These are phyloP conservation scores for Aspergillus sclerotiicarbonarius DNA, from an alignment of 495 filamentous ascomycete genomes.

Conservation along the genomic window DNA sequence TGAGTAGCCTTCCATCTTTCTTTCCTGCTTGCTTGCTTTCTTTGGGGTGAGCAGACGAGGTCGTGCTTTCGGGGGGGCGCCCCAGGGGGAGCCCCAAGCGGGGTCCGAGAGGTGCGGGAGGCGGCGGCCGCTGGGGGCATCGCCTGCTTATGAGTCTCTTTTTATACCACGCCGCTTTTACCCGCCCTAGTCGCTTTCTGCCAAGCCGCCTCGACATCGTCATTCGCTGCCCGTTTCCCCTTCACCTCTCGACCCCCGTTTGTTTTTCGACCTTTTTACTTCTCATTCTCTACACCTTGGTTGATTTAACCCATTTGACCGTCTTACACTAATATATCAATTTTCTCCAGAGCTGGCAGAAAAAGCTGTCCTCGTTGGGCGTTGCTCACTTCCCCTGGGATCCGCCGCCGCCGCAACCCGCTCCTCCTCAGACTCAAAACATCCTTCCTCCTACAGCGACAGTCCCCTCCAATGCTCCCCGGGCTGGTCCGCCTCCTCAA, in stretches of 20 bases:
- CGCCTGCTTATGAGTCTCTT: conserved; percentile 40
- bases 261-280: neutral
- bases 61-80: conserved; percentile 2
- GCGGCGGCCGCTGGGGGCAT: conserved; percentile 37
- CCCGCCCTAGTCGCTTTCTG: conserved; percentile 29
- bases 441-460: conserved; percentile 46
- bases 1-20: conserved; percentile 46
- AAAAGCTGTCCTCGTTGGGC: conserved; percentile 75
- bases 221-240: conserved; percentile 10
- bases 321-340: conserved; percentile 13
- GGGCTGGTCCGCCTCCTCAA: conserved; percentile 28
- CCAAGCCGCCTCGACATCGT: conserved; percentile 29
- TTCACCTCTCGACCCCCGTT: neutral
- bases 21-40: conserved; percentile 16
- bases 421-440: conserved; percentile 32
- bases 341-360: conserved; percentile 78
- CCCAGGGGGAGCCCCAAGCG: conserved; percentile 23
- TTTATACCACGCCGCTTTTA: conserved; percentile 43
- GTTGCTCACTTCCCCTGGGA: conserved; percentile 96
- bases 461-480: conserved; percentile 60
- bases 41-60: conserved; percentile 6
- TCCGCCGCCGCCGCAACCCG: conserved; percentile 57
- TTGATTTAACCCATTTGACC: no score
- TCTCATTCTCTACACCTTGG: conserved; percentile 11
- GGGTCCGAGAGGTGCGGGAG: conserved; percentile 40